phyloP scores from a whole-genome alignment of 345 rosid genomes.

The Aegle marmelos region DNA sequence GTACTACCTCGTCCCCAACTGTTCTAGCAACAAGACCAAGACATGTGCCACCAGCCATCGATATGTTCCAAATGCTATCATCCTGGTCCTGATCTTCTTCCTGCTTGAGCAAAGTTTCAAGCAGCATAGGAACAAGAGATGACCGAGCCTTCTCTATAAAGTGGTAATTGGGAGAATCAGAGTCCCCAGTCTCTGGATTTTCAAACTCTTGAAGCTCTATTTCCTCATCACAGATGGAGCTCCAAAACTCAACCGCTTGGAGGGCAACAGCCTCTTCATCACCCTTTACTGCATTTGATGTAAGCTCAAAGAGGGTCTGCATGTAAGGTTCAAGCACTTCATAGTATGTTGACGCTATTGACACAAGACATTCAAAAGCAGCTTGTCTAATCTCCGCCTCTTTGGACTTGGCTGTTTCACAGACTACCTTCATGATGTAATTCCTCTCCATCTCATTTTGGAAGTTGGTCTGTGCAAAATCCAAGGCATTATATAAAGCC shows the following conservation, averaged over 20 bases:
- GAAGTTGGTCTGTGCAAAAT: conserved; percentile 91
- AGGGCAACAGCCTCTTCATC: conserved; percentile 91
- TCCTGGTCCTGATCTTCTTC: conserved; percentile 96
- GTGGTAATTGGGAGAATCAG: conserved; percentile 56
- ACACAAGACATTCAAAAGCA: conserved; percentile 95
- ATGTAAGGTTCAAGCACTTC: conserved; percentile 85
- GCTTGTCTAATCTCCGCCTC: conserved; percentile 85
- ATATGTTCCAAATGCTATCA: conserved; percentile 77
- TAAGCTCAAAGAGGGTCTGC: conserved; percentile 78
- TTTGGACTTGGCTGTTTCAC: conserved; percentile 80
- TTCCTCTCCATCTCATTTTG: conserved; percentile 89
- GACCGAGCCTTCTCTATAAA: conserved; percentile 84
- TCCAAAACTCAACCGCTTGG: conserved; percentile 97
- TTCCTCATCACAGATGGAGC: conserved; percentile 97
- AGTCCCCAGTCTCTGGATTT: conserved; percentile 57
- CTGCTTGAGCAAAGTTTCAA: conserved; percentile 88
- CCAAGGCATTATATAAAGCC: conserved; percentile 80
- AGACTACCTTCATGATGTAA: conserved; percentile 91
- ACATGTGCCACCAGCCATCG: conserved; percentile 99
- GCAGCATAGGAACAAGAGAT: conserved; percentile 70
- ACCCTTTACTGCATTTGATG: conserved; percentile 80
- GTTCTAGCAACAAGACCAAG: conserved; percentile 93
- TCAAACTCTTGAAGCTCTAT: conserved; percentile 85
- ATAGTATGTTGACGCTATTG: conserved; percentile 86
- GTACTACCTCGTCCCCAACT: conserved; percentile 83